Base-by-base conservation (phyloP, 331 rosid genomes). In the Stylosanthes scabra region DNA sequence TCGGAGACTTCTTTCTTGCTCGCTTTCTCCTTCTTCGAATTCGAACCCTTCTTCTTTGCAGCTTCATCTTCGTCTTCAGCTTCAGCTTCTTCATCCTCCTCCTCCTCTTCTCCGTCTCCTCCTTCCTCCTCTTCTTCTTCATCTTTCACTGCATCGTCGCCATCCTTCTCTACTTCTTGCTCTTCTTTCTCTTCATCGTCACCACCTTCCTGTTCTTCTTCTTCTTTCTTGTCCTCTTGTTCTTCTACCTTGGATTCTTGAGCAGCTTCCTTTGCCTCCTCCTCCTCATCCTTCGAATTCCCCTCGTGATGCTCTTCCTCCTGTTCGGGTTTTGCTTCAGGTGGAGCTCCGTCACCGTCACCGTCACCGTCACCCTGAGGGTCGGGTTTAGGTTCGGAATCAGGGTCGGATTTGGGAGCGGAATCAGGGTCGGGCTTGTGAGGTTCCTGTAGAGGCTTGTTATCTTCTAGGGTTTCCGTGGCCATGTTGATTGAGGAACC, bases 391-490 rank as follows among this genome's bases (percentile, higher is more conserved):
- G 63, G 40, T 47, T 76, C 41, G 5, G 47, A 34, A 0, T 34
- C 6, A 34, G 39, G 54, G 14, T 9, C 52, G 0, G 28, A 57
- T 45, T 51, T 37, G 57, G 64, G 9, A 10, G 20, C 20, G 0
- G 46, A 60, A 25, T 34, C 45, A 6, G 49, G 1, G 34, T 51
- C 50, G 3, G 20, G 16, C 3, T 63, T 40, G 14, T 31, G 58
- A 51, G 58, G 58, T 14, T 8, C 45, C 63, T 34, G 46, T 7
- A 82, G 83, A 74, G 91, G 78, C 41, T 82, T 80, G 82, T 54
- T 81, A 60, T 87, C 96, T 39, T 90, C 92, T 83, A 83, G 86
- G 87, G 86, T 74, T 74, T 81, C 93, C 49, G 97, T 70, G 31
- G 97, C 93, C 97, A 95, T 95, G 77, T 60, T 39, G 13, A 11